Base-by-base conservation (phyloP, 495 filamentous ascomycete species). In the Xylaria bambusicola region DNA sequence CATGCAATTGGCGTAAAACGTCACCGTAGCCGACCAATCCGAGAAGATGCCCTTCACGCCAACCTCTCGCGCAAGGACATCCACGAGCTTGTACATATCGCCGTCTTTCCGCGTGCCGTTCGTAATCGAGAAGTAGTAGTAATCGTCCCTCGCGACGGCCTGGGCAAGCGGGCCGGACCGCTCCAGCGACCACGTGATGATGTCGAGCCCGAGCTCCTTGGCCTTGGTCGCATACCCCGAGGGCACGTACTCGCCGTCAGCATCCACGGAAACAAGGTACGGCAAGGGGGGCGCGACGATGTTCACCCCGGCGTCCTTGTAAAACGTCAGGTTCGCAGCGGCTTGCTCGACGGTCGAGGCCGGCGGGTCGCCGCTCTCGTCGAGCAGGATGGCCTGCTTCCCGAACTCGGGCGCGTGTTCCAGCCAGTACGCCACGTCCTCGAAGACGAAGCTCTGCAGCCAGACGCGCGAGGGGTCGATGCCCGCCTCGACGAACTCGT, bases 111-210 rank as follows among this genome's bases (percentile, higher is more conserved):
- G 80, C 38, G 82, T 80, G 10, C 73, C 77, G 40, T 72, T 69
- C 0, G 69, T 71, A 21, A 87, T 71, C n/a, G 73, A 75, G 45
- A 65, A 64, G 48, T 82, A 82, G 65, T 85, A 88, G 62, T 84
- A 86, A 46, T 68, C 66, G n/a, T 74, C 80, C 1, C 63, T 62
- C 0, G 62, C 66, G 1, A 69, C 71, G 6, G 74, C 80, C 48
- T 79, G 71, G 15, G 74, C 75, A 51, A 86, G 63, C 55, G 78
- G 81, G 0, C 80, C 82, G 1, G 80, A 83, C 3, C 85, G 73
- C 69, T 88, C 85, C 38, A 86, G 72, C n/a, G 76, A 83, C 84
- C 84, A 88, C 6, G 80, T 80, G 15, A 87, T 75, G 45, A 87
- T 75, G 38, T 84, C 78, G 26, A 88, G 62, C 0, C 82, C 82